These are phyloP conservation scores for Fusarium circinatum DNA, from an alignment of 2,329 filamentous ascomycete genomes.

Conservation along the genomic window DNA sequence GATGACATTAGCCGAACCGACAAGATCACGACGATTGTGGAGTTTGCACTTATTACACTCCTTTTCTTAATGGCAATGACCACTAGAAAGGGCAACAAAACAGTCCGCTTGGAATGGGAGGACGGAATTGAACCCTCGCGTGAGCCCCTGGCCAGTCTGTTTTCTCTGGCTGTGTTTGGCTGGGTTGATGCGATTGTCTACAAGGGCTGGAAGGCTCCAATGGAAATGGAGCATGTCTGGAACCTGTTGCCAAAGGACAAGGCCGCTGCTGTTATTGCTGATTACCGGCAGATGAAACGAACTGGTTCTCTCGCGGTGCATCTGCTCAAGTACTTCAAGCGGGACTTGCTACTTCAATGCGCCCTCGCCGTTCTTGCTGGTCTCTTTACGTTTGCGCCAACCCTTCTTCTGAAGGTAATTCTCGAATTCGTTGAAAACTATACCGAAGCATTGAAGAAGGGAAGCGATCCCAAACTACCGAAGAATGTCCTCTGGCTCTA, in stretches of 20 bases:
- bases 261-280: conserved; percentile 79
- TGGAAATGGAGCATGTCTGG: conserved; percentile 90
- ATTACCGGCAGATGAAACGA: conserved; percentile 88
- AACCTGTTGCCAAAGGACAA: conserved; percentile 90
- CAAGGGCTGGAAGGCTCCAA: conserved; percentile 85
- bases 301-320: conserved; percentile 83
- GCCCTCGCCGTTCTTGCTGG: conserved; percentile 82
- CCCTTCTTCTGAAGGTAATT: conserved; percentile 88
- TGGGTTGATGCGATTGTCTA: conserved; percentile 93
- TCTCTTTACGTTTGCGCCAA: conserved; percentile 89
- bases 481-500: conserved; percentile 94
- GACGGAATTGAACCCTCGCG: conserved; percentile 86
- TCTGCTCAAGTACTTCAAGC: conserved; percentile 85
- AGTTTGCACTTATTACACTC: conserved; percentile 80
- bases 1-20: conserved; percentile 69
- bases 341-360: conserved; percentile 79
- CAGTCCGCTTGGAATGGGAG: conserved; percentile 88
- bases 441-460: conserved; percentile 59
- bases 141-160: conserved; percentile 86
- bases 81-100: conserved; percentile 91
- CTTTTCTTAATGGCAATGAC: conserved; percentile 81
- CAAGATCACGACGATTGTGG: conserved; percentile 72
- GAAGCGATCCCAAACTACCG: conserved; percentile 66
- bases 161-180: conserved; percentile 86
- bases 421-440: conserved; percentile 94